Conservation (phyloP, 371 early-diverging fungal species). For the Lichtheimia corymbifera region DNA sequence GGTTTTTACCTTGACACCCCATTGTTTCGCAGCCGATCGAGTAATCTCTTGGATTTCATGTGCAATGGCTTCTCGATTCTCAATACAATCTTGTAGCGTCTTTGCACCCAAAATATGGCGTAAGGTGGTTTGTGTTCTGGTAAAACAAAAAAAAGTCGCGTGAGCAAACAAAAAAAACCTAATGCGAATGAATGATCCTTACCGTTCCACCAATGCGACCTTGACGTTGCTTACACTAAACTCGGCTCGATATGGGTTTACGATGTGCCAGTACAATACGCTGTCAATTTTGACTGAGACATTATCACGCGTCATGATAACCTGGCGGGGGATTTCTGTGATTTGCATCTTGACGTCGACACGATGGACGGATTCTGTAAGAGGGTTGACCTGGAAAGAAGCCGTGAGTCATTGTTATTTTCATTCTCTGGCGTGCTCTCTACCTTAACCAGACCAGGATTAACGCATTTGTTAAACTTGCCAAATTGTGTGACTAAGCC, state of each 20-base stretch:
- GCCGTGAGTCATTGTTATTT: not conserved
- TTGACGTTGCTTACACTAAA: slow-evolving; percentile 77
- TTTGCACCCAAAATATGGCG: slow-evolving; percentile 70
- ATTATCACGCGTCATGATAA: slow-evolving; percentile 90
- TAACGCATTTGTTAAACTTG: slow-evolving; percentile 83
- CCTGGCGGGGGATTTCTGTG: slow-evolving; percentile 71
- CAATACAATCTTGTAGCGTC: slow-evolving; percentile 74
- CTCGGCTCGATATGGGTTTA: slow-evolving; percentile 80
- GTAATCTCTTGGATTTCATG: slow-evolving; percentile 83
- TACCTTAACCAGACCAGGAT: slow-evolving; percentile 84
- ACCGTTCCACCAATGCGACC: slow-evolving; percentile 77
- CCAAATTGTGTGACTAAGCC: slow-evolving; percentile 83
- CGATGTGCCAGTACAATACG: slow-evolving; percentile 83
- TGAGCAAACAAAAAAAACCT: not conserved
- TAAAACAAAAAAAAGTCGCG: not conserved
- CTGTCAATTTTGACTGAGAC: slow-evolving; percentile 81
- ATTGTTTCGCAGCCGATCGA: slow-evolving; percentile 62
- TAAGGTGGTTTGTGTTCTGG: slow-evolving; percentile 73
- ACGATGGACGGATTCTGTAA: slow-evolving; percentile 65
- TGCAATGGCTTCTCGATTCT: slow-evolving; percentile 85
- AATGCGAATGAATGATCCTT: not conserved
- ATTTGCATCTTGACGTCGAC: slow-evolving; percentile 83
- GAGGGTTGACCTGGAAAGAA: slow-evolving; percentile 54
- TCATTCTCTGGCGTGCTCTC: not conserved
- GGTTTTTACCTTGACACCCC: slow-evolving; percentile 73